Conservation (phyloP, 1,139 yeast genomes). For the Suhomyces yuchorum region DNA sequence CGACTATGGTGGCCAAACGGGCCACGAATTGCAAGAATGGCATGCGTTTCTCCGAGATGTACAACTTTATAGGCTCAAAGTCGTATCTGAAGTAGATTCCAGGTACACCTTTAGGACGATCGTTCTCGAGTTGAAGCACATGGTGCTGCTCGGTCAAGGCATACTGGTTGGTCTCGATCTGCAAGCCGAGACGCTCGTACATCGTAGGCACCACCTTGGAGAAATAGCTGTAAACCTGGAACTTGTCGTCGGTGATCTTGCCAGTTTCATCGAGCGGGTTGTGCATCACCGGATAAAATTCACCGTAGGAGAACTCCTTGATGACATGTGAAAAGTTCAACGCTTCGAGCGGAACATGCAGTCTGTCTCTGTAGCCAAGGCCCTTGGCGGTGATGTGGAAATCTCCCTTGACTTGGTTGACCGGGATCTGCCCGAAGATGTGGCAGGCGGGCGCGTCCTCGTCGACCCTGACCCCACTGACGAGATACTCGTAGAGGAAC, state of each 20-base stretch:
- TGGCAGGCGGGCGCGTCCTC: conserved; percentile 81
- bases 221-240: conserved; percentile 61
- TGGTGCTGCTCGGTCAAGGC: conserved; percentile 64
- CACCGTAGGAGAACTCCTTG: conserved; percentile 88
- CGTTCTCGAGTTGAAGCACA: conserved; percentile 23
- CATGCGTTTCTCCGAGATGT: conserved; percentile 68
- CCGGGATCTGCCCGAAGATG: conserved; percentile 82
- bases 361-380: conserved; percentile 52
- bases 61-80: conserved; percentile 81
- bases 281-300: conserved; percentile 78
- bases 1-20: conserved; percentile 76
- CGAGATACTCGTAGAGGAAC: conserved; percentile 61
- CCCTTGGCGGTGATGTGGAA: conserved; percentile 83
- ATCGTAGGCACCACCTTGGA: conserved; percentile 83
- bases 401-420: conserved; percentile 83
- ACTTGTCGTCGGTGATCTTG: conserved; percentile 48
- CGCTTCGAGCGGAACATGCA: conserved; percentile 47
- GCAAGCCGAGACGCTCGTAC: conserved; percentile 70
- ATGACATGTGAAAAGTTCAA: conserved; percentile 84
- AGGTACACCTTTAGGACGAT: conserved; percentile 50
- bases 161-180: conserved; percentile 82
- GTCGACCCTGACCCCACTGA: conserved; percentile 40
- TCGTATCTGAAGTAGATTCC: conserved; percentile 85
- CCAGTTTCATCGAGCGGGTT: conserved; percentile 85
- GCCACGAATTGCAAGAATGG: conserved; percentile 79